phyloP scores from a whole-genome alignment of 306 rosid genomes.

The Luffa acutangula region DNA sequence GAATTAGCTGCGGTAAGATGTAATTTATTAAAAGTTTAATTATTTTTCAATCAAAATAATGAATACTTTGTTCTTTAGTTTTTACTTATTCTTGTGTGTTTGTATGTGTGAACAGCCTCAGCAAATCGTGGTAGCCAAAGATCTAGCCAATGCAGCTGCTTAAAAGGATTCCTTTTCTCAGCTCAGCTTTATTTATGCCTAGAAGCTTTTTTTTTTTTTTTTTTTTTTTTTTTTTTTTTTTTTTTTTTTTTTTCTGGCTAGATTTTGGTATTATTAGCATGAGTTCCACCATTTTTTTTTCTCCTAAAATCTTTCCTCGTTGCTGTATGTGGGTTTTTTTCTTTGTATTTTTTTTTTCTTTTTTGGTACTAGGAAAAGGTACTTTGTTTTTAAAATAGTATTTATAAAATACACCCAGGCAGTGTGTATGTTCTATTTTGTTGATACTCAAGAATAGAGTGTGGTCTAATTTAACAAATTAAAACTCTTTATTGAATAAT shows the following conservation, averaged over 20 bases:
- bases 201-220: neutral
- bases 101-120: constrained; percentile 39
- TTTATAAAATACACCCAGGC: neutral
- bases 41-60: neutral
- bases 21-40: neutral
- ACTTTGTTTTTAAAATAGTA: neutral
- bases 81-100: neutral
- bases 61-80: neutral
- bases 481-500: too few species aligned
- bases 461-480: neutral
- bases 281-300: neutral
- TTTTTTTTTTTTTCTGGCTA: neutral
- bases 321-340: neutral
- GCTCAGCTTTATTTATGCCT: neutral
- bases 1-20: constrained; percentile 62
- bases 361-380: neutral
- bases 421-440: neutral
- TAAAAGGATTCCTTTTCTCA: neutral
- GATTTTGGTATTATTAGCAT: neutral
- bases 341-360: neutral
- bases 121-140: constrained; percentile 32
- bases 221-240: neutral
- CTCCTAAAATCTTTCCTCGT: neutral
- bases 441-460: neutral
- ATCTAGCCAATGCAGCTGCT: constrained; percentile 23